These are phyloP conservation scores for Colletotrichum tofieldiae DNA, from an alignment of 2,329 filamentous ascomycete species.

Conservation along the genomic window DNA sequence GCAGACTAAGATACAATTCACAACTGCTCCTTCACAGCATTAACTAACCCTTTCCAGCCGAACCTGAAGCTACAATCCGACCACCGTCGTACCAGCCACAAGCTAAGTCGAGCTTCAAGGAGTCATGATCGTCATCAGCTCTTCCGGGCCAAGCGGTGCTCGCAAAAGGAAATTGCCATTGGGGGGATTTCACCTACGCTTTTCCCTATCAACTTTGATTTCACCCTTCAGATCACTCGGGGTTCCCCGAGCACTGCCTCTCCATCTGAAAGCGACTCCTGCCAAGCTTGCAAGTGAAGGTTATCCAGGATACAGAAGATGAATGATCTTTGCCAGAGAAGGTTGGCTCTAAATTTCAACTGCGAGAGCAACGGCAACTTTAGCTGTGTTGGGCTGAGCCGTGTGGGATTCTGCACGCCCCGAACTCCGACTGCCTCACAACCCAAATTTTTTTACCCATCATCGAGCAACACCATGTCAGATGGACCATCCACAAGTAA, in stretches of 20 bases:
- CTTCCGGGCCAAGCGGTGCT: background rate
- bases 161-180: background rate
- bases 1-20: background rate
- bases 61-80: background rate
- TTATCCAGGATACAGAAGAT: background rate
- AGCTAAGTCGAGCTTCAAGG: background rate
- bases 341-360: background rate
- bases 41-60: background rate
- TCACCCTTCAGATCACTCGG: background rate
- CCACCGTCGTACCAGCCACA: background rate
- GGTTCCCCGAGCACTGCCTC: background rate
- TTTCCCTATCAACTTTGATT: background rate
- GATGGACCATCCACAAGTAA: background rate
- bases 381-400: background rate
- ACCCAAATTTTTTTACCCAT: background rate
- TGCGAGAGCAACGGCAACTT: background rate
- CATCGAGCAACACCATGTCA: background rate
- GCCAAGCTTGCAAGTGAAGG: too few relatives aligned
- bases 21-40: background rate
- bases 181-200: background rate
- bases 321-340: background rate
- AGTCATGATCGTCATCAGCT: background rate
- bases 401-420: background rate
- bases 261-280: background rate
- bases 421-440: background rate